Percentiles rank a stretch among this genome's conserved stretches.
phyloP scores from a whole-genome alignment of 2,329 filamentous ascomycete species.

The Colletotrichum sp. region DNA sequence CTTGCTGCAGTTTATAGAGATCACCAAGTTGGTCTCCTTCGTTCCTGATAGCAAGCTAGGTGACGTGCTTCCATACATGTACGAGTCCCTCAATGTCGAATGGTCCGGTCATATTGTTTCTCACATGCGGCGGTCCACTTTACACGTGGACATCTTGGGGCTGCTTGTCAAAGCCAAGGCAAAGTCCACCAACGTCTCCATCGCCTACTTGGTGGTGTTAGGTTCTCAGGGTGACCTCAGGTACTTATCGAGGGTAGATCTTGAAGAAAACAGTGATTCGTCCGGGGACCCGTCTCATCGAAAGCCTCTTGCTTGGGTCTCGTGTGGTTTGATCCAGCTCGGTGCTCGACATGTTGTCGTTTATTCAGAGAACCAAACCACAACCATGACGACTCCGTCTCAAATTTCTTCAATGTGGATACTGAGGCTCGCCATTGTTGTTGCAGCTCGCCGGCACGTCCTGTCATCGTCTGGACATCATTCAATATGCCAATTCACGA shows the following conservation, averaged over 20 bases:
- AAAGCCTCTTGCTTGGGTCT: rapidly evolving
- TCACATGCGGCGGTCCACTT: rapidly evolving
- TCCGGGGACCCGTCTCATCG: rapidly evolving
- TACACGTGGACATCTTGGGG: neutral
- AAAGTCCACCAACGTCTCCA: neutral
- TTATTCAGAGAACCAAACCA: no score
- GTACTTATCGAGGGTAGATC: neutral
- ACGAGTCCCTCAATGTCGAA: neutral
- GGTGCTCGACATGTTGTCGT: rapidly evolving
- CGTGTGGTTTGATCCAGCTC: no score
- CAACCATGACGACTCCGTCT: no score
- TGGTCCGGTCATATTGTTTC: no score
- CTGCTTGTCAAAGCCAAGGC: neutral
- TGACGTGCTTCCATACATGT: neutral
- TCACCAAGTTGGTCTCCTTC: neutral
- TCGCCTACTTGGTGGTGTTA: neutral
- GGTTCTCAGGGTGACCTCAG: no score
- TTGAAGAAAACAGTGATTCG: neutral
- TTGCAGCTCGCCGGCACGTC: neutral
- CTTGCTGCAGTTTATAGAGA: neutral
- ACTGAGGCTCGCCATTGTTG: no score
- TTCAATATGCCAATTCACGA: neutral
- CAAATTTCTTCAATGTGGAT: no score
- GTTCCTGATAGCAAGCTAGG: neutral
- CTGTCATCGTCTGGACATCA: rapidly evolving